Conservation (phyloP, 1,139 yeast species). For the Diutina scorzettiae region DNA sequence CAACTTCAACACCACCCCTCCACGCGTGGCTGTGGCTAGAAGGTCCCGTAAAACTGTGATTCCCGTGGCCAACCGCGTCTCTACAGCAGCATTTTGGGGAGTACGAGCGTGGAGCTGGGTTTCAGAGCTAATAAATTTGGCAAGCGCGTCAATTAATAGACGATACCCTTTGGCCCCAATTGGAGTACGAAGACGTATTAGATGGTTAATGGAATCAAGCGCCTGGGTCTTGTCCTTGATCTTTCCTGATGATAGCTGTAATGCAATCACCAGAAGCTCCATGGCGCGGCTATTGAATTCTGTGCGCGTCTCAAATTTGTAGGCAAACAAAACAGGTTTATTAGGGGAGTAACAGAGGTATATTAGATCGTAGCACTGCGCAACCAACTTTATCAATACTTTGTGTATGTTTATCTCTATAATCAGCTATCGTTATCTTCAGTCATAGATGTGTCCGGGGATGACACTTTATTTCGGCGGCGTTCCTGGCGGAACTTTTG, state of each 20-base stretch:
- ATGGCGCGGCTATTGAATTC: too few species aligned
- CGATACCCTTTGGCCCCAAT: not conserved
- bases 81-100: not conserved
- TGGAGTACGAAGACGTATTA: not conserved
- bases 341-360: too few species aligned
- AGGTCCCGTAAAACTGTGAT: not conserved
- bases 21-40: not conserved
- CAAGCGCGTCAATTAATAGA: not conserved
- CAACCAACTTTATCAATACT: too few species aligned
- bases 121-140: not conserved
- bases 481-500: conserved; percentile 5
- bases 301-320: too few species aligned
- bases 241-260: not conserved
- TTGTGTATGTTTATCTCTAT: not conserved
- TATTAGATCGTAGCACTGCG: too few species aligned
- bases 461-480: not conserved
- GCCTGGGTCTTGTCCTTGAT: not conserved
- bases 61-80: not conserved
- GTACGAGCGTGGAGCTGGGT: not conserved
- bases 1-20: not conserved
- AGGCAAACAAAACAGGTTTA: too few species aligned
- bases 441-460: not conserved
- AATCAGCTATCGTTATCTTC: not conserved
- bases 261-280: not conserved
- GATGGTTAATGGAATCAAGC: not conserved